Evolutionary conservation across 2,329 filamentous ascomycete species (phyloP), one percentile per base, ranked within the genome.

Genomic region (Exserohilum rostratum): DNA sequence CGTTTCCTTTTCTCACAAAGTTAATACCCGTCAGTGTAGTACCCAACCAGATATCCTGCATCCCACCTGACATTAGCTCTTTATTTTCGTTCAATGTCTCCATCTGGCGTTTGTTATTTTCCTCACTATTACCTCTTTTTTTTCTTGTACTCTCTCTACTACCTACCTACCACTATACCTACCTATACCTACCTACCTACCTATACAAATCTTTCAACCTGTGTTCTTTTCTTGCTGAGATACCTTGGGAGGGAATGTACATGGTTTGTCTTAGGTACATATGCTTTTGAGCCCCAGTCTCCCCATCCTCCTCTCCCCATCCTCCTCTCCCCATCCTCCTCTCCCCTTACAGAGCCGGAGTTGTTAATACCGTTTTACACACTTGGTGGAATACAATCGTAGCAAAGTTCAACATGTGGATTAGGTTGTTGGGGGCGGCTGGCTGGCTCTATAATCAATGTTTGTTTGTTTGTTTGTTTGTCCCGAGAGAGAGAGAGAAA

Each of bases 1-100:
- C 10, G 15, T 12, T 45, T 13, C 30, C 10, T 29, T 12, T 45
- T 13, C 12, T 15, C 15, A 57, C 56, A 59, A 43, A 46, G 20
- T 20, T 65, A 70, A 70, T 68, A 67, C 67, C 66, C 67, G 52
- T 65, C 55, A 55, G 56, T 37, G 44, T 37, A 25, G 4, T 7
- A 25, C 25, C 18, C 17, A 40, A 25, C 39, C 9, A 34, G 3
- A 25, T 7, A 25, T 25, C 4, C 22, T 25, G 22, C 22, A 25
- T 25, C 22, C 31, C 22, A 25, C 22, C 22, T 25, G 22, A 25
- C 22, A 25, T 25, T 25, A 25, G 22, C 22, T 25, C 22, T 25
- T n/a, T 25, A 25, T 25, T 25, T 25, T 25, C 22, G 22, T 25
- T 25, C 22, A 5, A 25, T 5, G 7, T 25, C 22, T 25, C 7